Evolutionary conservation across 257 asterid species (phyloP).

Genomic region (Solanum peruvianum): DNA sequence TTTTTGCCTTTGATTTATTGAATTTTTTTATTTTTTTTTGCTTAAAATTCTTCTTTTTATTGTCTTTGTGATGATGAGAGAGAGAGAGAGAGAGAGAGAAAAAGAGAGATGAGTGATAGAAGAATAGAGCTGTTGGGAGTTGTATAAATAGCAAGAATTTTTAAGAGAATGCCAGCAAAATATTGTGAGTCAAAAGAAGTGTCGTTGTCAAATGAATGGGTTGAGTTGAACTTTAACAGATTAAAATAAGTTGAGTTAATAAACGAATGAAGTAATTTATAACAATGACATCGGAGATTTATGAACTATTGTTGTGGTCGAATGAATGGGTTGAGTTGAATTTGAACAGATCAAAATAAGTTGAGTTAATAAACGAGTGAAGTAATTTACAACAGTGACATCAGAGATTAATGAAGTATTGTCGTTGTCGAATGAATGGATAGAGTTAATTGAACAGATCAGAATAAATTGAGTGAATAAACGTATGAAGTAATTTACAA

Average conservation of each 20-base stretch:
- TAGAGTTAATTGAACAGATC: no score
- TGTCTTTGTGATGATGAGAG: not conserved
- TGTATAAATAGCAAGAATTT: not conserved
- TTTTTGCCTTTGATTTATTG: not conserved
- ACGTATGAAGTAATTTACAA: no score
- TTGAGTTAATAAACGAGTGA: not conserved
- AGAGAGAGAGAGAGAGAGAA: not conserved
- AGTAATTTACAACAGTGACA: no score
- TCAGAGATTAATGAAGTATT: no score
- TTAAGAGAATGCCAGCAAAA: not conserved
- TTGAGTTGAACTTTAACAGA: no score
- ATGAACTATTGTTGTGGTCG: not conserved
- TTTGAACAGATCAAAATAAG: not conserved
- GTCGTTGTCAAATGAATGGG: no score
- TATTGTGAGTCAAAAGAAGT: not conserved
- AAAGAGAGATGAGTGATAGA: not conserved
- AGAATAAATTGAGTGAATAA: no score
- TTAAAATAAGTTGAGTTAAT: no score
- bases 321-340: not conserved
- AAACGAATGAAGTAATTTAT: no score
- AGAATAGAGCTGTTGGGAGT: not conserved
- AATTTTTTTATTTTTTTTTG: not conserved
- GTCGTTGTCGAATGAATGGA: no score
- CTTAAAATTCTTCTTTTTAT: not conserved
- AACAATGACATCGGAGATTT: no score